phyloP scores from a whole-genome alignment of 345 rosid species.

The Cardamine resedifolia region DNA sequence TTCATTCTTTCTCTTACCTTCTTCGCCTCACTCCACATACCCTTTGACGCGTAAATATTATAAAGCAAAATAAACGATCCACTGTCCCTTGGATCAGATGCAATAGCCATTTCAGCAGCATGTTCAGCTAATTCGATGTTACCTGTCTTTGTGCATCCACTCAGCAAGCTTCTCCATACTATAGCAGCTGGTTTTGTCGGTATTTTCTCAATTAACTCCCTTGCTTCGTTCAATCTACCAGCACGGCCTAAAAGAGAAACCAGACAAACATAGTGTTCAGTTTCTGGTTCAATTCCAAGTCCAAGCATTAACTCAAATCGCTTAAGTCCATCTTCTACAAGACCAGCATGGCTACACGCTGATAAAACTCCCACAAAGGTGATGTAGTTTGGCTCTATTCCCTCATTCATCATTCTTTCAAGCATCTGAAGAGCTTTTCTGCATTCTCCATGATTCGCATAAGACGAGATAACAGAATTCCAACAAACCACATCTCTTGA shows the following conservation, averaged over 20 bases:
- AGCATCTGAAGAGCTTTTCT: constrained; percentile 53
- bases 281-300: constrained; percentile 61
- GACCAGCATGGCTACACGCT: constrained; percentile 75
- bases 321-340: constrained; percentile 55
- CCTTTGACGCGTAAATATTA: constrained; percentile 61
- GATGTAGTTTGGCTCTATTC: constrained; percentile 62
- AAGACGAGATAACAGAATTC: constrained; percentile 70
- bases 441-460: constrained; percentile 75
- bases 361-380: constrained; percentile 73
- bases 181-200: constrained; percentile 50
- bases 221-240: constrained; percentile 63
- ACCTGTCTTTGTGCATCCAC: constrained; percentile 52
- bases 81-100: constrained; percentile 58
- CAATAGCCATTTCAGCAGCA: constrained; percentile 72
- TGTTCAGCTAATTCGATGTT: constrained; percentile 56
- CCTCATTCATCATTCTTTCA: constrained; percentile 51
- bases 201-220: constrained; percentile 58
- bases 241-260: constrained; percentile 68
- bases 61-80: constrained; percentile 66
- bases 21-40: constrained; percentile 73
- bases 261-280: constrained; percentile 64
- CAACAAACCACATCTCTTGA: constrained; percentile 61
- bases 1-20: constrained; percentile 67
- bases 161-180: constrained; percentile 75
- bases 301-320: constrained; percentile 52